These are phyloP conservation scores for Primulina huaijiensis DNA, from an alignment of 257 asterid genomes.

Conservation along the genomic window DNA sequence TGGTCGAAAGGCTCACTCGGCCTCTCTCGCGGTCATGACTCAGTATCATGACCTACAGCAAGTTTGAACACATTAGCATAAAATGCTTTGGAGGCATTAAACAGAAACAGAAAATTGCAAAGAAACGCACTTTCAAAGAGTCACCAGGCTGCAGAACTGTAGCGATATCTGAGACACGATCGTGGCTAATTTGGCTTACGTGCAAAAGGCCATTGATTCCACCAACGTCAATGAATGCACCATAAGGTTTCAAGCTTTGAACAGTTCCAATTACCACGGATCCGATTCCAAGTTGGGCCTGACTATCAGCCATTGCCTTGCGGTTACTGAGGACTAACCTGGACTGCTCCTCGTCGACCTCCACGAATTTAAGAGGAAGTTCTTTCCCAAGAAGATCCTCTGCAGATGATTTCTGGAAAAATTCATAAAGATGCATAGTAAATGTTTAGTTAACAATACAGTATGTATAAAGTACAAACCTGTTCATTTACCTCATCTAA, in stretches of 20 bases:
- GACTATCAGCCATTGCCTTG: slow-evolving; percentile 95
- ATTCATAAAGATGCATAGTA: slow-evolving; percentile 13
- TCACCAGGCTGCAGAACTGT: slow-evolving; percentile 97
- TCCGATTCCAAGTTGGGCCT: slow-evolving; percentile 95
- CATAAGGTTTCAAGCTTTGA: slow-evolving; percentile 95
- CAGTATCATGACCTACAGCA: slow-evolving; percentile 79
- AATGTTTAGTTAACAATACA: background rate
- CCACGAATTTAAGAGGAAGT: slow-evolving; percentile 83
- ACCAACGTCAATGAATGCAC: slow-evolving; percentile 96
- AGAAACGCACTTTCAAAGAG: slow-evolving; percentile 64
- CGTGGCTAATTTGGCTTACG: slow-evolving; percentile 95
- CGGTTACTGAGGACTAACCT: slow-evolving; percentile 93
- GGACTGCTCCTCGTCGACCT: slow-evolving; percentile 85
- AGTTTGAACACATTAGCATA: slow-evolving; percentile 21
- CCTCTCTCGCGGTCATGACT: slow-evolving; percentile 99
- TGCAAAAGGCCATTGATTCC: slow-evolving; percentile 94
- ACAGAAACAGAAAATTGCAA: slow-evolving; percentile 4
- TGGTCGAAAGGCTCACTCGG: slow-evolving; percentile 89
- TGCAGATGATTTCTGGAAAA: slow-evolving; percentile 74
- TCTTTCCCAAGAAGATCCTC: slow-evolving; percentile 88
- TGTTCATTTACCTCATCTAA: background rate
- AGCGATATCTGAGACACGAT: slow-evolving; percentile 84
- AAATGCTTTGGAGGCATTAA: background rate
- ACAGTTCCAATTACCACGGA: slow-evolving; percentile 89
- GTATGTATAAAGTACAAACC: slow-evolving; percentile 3